Evolutionary conservation across 352 stramenopile genomes (phyloP), one percentile per base, ranked within the genome.

Genomic region (Phytopythium litorale): DNA sequence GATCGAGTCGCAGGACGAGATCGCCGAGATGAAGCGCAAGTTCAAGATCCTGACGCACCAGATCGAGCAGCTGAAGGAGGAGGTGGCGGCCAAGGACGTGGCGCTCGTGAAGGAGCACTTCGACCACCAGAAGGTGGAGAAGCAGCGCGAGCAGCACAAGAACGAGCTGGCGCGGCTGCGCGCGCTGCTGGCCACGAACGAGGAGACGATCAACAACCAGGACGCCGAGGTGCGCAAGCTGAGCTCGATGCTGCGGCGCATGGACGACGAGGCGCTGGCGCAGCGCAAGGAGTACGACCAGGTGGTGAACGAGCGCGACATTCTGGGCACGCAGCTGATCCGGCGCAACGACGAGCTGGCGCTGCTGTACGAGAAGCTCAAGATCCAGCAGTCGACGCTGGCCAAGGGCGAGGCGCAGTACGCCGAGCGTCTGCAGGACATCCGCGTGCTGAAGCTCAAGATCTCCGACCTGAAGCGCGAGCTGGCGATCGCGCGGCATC

Each of bases 311-410:
- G 96, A 99, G 72, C 86, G 96, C 25, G 96, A 99, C 69, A 98
- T 99, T 56, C 79, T 99, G 28, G 96, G 96, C 35, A 98, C 94
- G 48, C 96, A 99, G 71, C 83, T 99, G 21, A 98, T 98, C 52
- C 87, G 95, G 4, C 88, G 96, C 49, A 98, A 98, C 67, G 94
- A 99, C 66, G 96, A 99, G 71, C 75, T 99, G 6, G 92, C 93
- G n/a, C 75, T 98, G 40, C 69, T 99, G 19, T 98, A 99, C 69
- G 96, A 99, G 72, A 99, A 99, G 71, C 89, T 99, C 52, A 98
- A 98, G 75, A 97, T 99, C 43, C 92, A 98, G 69, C 89, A 98
- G 65, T 97, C 79, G 33, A 98, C 91, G 21, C 79, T 98, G 32
- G 84, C 76, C 46, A 97, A 97, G 61, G 94, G 96, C 37, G 95